Conservation (phyloP, 805 yeast species). For the Blastobotrys americana region DNA sequence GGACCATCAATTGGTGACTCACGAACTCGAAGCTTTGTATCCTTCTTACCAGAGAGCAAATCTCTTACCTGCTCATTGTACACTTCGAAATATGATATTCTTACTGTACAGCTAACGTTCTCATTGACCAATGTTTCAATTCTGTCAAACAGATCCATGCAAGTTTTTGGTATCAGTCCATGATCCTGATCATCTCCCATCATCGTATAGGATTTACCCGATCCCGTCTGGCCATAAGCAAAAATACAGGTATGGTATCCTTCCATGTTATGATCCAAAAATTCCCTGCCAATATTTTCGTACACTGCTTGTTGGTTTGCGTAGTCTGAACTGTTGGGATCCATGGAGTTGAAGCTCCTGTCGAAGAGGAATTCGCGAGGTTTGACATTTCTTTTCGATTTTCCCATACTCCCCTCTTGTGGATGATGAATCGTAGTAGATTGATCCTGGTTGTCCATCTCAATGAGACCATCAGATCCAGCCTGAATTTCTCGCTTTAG, state of each 20-base stretch:
- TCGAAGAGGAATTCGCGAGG: conserved; percentile 44
- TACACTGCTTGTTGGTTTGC: conserved; percentile 49
- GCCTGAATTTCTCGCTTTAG: conserved; percentile 22
- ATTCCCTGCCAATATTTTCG: conserved; percentile 47
- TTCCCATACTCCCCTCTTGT: conserved; percentile 8
- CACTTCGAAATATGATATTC: conserved; percentile 62
- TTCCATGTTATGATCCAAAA: conserved; percentile 53
- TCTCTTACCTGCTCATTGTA: conserved; percentile 74
- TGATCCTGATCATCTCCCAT: conserved; percentile 46
- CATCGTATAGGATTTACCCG: conserved; percentile 84
- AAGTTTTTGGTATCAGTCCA: conserved; percentile 62
- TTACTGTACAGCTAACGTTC: conserved; percentile 36
- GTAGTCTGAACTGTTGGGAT: conserved; percentile 29
- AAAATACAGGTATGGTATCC: conserved; percentile 71
- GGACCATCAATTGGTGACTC: conserved; percentile 65
- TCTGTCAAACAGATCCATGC: conserved; percentile 45
- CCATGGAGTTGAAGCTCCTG: conserved; percentile 44
- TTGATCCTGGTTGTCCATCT: conserved; percentile 14
- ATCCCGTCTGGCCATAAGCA: conserved; percentile 78
- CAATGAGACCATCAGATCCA: conserved; percentile 12
- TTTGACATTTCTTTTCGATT: conserved; percentile 23
- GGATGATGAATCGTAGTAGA: conserved; percentile 20
- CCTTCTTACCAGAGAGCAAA: conserved; percentile 33
- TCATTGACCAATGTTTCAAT: conserved; percentile 34
- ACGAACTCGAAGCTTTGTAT: conserved; percentile 43